These are phyloP conservation scores for Diplodia scrobiculata DNA, from an alignment of 2,329 filamentous ascomycete species.

Conservation along the genomic window DNA sequence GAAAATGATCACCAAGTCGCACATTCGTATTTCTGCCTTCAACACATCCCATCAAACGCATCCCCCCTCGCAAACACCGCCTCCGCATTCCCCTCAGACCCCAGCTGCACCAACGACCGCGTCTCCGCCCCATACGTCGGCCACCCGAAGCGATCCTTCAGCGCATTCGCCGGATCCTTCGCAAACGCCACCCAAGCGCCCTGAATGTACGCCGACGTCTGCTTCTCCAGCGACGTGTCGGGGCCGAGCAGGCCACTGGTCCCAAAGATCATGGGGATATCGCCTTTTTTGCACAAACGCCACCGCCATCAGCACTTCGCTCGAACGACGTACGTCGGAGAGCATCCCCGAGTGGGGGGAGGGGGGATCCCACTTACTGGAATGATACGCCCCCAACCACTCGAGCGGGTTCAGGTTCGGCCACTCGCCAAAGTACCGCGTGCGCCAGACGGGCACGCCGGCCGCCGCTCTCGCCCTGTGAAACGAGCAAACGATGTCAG, in stretches of 20 bases:
- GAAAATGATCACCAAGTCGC: too few relatives aligned
- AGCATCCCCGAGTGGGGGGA: background rate
- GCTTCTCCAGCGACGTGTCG: constrained; percentile 30
- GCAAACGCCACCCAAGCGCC: constrained; percentile 34
- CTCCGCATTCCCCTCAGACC: constrained; percentile 34
- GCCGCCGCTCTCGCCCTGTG: constrained; percentile 27
- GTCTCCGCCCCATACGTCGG: constrained; percentile 32
- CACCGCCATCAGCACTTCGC: too few relatives aligned
- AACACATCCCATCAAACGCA: constrained; percentile 33
- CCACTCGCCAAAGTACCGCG: constrained; percentile 33
- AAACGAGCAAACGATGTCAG: constrained; percentile 32
- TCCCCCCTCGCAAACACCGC: constrained; percentile 40
- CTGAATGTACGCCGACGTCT: constrained; percentile 32
- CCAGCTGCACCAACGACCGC: constrained; percentile 34
- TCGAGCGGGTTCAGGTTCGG: constrained; percentile 6
- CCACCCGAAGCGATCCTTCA: constrained; percentile 31
- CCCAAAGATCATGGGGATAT: constrained; percentile 30
- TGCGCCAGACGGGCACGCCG: constrained; percentile 32
- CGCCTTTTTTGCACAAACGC: constrained; percentile 14
- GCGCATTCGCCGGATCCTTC: constrained; percentile 32
- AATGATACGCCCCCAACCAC: constrained; percentile 32
- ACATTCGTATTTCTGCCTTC: too few relatives aligned
- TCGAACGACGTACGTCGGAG: background rate
- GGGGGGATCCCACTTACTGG: constrained; percentile 29
- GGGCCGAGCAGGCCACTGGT: constrained; percentile 33